Evolutionary conservation across 495 filamentous ascomycete genomes (phyloP).

Genomic region (Xylaria cubensis): DNA sequence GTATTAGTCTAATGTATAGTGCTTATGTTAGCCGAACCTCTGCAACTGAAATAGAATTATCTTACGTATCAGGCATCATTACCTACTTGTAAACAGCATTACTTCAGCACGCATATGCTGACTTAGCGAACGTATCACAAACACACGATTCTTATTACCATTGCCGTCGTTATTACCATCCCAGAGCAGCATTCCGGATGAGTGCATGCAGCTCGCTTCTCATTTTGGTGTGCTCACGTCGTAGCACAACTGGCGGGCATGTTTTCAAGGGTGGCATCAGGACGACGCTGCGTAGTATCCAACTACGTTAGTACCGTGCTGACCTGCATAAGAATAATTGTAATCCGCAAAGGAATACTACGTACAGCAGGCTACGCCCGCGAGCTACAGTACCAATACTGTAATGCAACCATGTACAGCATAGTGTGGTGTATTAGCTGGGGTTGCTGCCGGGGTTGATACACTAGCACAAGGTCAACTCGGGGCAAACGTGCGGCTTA

Average conservation of each 20-base stretch:
- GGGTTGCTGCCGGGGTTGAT: neutral
- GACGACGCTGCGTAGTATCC: neutral
- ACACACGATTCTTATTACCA: neutral
- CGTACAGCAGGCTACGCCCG: neutral
- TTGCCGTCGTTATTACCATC: neutral
- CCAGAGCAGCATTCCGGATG: neutral
- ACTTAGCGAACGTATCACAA: neutral
- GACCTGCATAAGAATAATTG: constrained; percentile 8
- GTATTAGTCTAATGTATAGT: neutral
- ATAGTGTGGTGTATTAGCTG: neutral
- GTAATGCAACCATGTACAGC: neutral
- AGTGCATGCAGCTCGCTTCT: constrained; percentile 3
- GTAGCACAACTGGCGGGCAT: neutral
- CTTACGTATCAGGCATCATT: too few species aligned
- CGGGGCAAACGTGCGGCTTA: neutral
- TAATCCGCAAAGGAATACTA: neutral
- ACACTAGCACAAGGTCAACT: neutral
- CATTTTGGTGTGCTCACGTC: neutral
- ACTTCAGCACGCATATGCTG: neutral
- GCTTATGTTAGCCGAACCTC: neutral
- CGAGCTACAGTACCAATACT: neutral
- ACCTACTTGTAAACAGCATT: neutral
- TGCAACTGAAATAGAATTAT: neutral
- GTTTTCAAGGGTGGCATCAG: neutral
- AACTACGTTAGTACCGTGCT: neutral